Percentiles rank a stretch among this genome's conserved stretches.
phyloP scores from a whole-genome alignment of 2,329 filamentous ascomycete species.

The Colletotrichum graminicola region DNA sequence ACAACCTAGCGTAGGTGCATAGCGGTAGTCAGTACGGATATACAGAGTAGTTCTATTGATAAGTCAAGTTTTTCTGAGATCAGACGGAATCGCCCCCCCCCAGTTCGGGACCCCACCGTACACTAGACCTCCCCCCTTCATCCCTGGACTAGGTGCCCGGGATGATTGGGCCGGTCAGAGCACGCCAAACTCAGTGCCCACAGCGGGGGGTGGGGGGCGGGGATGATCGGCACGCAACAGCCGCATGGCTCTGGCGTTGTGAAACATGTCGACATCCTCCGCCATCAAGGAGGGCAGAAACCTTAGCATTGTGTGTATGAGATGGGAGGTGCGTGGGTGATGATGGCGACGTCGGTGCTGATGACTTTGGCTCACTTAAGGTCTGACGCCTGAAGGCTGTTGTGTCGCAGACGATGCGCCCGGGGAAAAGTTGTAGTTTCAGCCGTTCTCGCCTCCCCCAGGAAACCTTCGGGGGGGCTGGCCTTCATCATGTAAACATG shows the following conservation, averaged over 20 bases:
- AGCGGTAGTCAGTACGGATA: no score
- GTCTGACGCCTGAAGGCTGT: background rate
- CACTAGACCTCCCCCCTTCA: conserved; percentile 1
- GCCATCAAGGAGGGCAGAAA: background rate
- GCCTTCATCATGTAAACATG: background rate
- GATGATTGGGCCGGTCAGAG: conserved; percentile 25
- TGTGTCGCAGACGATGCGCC: background rate
- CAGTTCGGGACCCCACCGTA: background rate
- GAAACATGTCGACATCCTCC: conserved; percentile 23
- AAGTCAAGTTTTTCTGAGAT: conserved; percentile 2
- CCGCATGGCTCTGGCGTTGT: conserved; percentile 17
- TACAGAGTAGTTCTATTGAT: background rate
- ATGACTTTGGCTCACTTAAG: background rate
- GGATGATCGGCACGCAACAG: background rate
- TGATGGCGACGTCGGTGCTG: background rate
- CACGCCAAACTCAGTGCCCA: background rate
- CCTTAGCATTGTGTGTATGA: conserved; percentile 14
- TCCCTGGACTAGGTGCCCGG: conserved; percentile 5
- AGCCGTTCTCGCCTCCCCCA: background rate
- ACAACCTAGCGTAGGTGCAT: background rate
- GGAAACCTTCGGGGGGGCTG: background rate
- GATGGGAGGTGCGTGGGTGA: conserved; percentile 3
- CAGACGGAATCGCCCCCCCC: conserved; percentile 16
- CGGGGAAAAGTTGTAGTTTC: background rate
- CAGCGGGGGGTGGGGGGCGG: no score